A percentile compares a stretch with the other conserved stretches of the same genome.
These are phyloP conservation scores for Hansenula lynferdii DNA, from an alignment of 1,139 yeast genomes.

Conservation along the genomic window DNA sequence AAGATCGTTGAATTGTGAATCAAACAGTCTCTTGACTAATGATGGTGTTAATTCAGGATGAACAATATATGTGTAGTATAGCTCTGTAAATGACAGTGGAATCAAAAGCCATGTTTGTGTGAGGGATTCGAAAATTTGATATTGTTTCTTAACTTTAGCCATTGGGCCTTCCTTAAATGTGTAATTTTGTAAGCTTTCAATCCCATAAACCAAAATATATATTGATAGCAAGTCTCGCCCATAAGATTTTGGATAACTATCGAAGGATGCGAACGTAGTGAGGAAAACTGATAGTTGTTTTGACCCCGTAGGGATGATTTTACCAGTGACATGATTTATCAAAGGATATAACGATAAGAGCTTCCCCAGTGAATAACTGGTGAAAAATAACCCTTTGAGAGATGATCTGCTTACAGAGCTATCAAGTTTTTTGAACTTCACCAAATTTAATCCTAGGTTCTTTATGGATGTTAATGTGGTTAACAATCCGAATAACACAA, in stretches of 20 bases:
- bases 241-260: conserved; percentile 1
- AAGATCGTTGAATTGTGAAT: conserved; percentile 8
- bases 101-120: conserved; percentile 3
- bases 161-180: not conserved
- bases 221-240: conserved; percentile 7
- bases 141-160: too few relatives aligned
- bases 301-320: not conserved
- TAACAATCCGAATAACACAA: not conserved
- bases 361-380: conserved; percentile 7
- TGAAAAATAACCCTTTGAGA: conserved; percentile 8
- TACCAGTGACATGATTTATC: conserved; percentile 3
- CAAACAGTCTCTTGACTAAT: conserved; percentile 2
- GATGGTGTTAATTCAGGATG: conserved; percentile 12
- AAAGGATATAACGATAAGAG: conserved; percentile 9
- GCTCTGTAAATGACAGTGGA: conserved; percentile 5
- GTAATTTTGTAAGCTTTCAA: conserved; percentile 6
- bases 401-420: not conserved
- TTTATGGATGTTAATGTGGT: not conserved
- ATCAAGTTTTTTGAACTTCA: conserved; percentile 2
- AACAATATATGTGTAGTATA: conserved; percentile 7
- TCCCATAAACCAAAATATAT: conserved; percentile 5
- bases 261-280: conserved; percentile 2
- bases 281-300: conserved; percentile 1
- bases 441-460: not conserved
- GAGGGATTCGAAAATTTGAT: not conserved